Evolutionary conservation across 768 basidiomycete species (phyloP), one percentile per base, ranked within the genome.

Genomic region (Phlegmacium glaucopus): DNA sequence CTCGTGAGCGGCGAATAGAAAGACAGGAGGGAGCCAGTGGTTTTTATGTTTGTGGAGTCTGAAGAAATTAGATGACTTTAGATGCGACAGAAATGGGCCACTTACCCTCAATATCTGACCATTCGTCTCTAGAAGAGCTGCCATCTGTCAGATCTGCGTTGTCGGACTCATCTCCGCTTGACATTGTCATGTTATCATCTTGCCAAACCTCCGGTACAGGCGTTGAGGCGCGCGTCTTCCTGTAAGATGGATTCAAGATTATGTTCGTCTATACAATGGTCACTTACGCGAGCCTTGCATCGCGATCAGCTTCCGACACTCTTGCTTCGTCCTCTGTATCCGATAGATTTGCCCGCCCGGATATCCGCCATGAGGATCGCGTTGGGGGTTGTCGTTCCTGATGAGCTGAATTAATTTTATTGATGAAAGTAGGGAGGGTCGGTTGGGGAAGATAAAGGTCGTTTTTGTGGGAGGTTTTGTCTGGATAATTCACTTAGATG

Each of bases 121-220:
- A 76, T 42, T 69, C 66, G 60, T 69, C 69, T 38, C 77, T 77
- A 10, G 77, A 73, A 38, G 70, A 75, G 46, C 68, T 67, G 32
- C 63, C 68, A 39, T 85, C 84, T 2, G 81, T 85, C 41, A 87
- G 59, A 57, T 85, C 85, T 17, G 79, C 82, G 52, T 87, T 69
- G 54, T 91, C 90, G 2, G 90, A 91, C 63, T 92, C 90, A 52
- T 90, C 89, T 3, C 79, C 82, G 42, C 81, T 85, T 8, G 78
- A 80, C 57, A 83, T 72, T 44, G 70, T 74, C 13, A 67, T 68
- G 40, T 83, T 78, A 6, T 77, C 76, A 18, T 74, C 61, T 15
- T 46, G 27, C 15, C 60, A 51, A 22, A 22, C 22, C 9, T 68
- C 66, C 39, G 66, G 50, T 17, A 68, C 50, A 5, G 74, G 75